A percentile compares a stretch with the other conserved stretches of the same genome.
These are phyloP conservation scores for Boletellus sp. DNA, from an alignment of 768 basidiomycete genomes.

Conservation along the genomic window DNA sequence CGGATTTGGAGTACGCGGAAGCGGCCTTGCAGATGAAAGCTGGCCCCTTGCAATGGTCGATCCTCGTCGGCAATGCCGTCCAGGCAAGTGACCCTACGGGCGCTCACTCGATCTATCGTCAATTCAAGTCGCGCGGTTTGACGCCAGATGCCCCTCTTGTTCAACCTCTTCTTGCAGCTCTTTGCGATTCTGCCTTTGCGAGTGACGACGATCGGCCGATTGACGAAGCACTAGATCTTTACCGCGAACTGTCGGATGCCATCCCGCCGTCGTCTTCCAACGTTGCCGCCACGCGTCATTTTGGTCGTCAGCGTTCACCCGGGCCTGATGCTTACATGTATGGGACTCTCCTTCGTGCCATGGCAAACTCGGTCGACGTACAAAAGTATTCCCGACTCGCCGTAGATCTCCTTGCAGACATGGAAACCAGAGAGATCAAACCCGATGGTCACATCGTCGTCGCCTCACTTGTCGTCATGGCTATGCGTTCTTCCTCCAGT, in stretches of 20 bases:
- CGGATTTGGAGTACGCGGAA: conserved; percentile 44
- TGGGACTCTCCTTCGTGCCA: conserved; percentile 47
- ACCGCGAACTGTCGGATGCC: conserved; percentile 42
- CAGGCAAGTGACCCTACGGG: conserved; percentile 34
- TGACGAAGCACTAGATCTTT: conserved; percentile 52
- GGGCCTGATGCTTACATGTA: conserved; percentile 55
- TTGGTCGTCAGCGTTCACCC: conserved; percentile 32
- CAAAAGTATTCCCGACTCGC: conserved; percentile 47
- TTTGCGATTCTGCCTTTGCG: conserved; percentile 41
- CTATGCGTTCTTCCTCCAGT: conserved; percentile 58
- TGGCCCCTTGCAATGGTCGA: conserved; percentile 47
- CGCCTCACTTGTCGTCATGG: conserved; percentile 54
- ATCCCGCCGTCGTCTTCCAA: conserved; percentile 24
- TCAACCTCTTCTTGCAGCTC: conserved; percentile 48
- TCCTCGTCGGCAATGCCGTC: conserved; percentile 51
- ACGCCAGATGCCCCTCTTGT: conserved; percentile 48
- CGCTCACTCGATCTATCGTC: conserved; percentile 50
- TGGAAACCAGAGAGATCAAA: conserved; percentile 50
- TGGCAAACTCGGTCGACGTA: conserved; percentile 43
- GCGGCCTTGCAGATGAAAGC: conserved; percentile 39
- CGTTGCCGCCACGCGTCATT: conserved; percentile 7
- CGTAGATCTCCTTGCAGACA: conserved; percentile 57
- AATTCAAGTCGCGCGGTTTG: conserved; percentile 42
- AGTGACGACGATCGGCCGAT: conserved; percentile 41
- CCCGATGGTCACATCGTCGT: conserved; percentile 42